These are phyloP conservation scores for Annulohypoxylon truncatum DNA, from an alignment of 2,329 filamentous ascomycete species.

Conservation along the genomic window DNA sequence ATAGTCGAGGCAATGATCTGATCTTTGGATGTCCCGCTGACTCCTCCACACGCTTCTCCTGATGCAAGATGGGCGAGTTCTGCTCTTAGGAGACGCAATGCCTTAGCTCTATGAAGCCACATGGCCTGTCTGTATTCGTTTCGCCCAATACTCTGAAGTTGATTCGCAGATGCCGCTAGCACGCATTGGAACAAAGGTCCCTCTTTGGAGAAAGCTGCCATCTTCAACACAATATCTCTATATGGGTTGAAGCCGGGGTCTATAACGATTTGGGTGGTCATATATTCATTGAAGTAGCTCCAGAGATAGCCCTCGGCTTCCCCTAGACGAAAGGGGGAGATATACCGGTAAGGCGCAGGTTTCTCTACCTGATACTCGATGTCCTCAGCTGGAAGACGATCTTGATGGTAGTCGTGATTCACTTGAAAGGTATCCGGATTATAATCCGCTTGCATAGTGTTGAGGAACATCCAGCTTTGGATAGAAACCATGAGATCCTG, in stretches of 20 bases:
- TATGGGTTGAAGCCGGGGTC: constrained; percentile 45
- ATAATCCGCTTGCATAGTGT: constrained; percentile 30
- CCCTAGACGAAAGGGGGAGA: constrained; percentile 36
- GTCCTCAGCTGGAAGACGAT: neutral
- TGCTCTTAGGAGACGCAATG: constrained; percentile 36
- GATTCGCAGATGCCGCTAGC: constrained; percentile 46
- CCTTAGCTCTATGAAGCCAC: constrained; percentile 42
- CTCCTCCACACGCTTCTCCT: neutral
- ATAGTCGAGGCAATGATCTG: constrained; percentile 42
- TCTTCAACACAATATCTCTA: constrained; percentile 44
- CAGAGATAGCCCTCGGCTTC: constrained; percentile 42
- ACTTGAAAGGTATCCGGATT: constrained; percentile 2
- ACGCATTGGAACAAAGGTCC: constrained; percentile 48
- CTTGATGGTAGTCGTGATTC: neutral
- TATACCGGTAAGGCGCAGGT: constrained; percentile 18
- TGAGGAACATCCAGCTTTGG: constrained; percentile 37
- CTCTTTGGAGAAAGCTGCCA: constrained; percentile 39
- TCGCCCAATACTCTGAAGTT: constrained; percentile 44
- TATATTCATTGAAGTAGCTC: constrained; percentile 45
- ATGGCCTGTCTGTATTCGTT: constrained; percentile 33
- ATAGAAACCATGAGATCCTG: constrained; percentile 31
- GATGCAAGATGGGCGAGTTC: constrained; percentile 24
- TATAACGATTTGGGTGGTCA: constrained; percentile 44
- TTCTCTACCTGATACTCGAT: constrained; percentile 2
- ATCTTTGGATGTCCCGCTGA: constrained; percentile 20